Percentiles rank a stretch among this genome's conserved stretches.
phyloP scores from a whole-genome alignment of 805 yeast species.

The Schwanniomyces sp. region DNA sequence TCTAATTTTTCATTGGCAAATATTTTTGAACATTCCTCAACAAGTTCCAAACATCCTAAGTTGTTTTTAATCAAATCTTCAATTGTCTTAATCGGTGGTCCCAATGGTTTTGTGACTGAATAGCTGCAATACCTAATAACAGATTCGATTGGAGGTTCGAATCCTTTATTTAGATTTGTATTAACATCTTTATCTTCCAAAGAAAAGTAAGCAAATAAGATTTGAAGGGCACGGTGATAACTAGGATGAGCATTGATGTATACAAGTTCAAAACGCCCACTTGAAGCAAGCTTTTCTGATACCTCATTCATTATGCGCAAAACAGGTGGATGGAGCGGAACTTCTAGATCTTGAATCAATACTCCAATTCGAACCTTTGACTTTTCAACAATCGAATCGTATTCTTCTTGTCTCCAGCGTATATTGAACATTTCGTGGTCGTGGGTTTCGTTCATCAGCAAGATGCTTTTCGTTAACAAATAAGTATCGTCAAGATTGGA shows the following conservation, averaged over 20 bases:
- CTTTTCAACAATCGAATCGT: conserved; percentile 33
- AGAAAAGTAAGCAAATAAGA: conserved; percentile 28
- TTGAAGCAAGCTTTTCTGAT: conserved; percentile 18
- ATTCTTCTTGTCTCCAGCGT: conserved; percentile 45
- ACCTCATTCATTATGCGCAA: conserved; percentile 42
- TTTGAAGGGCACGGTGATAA: conserved; percentile 35
- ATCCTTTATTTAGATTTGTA: conserved; percentile 30
- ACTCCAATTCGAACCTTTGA: conserved; percentile 46
- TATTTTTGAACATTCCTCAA: conserved; percentile 33
- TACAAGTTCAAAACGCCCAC: conserved; percentile 53
- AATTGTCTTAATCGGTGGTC: conserved; percentile 27
- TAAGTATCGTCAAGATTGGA: conserved; percentile 37
- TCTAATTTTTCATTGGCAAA: conserved; percentile 44
- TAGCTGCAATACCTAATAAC: too few relatives aligned
- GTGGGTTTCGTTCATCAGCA: too few relatives aligned
- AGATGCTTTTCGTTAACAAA: too few relatives aligned
- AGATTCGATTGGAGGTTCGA: conserved; percentile 36
- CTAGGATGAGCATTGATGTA: neutral
- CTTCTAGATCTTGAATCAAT: conserved; percentile 40
- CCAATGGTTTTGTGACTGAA: conserved; percentile 39
- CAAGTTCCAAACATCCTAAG: conserved; percentile 28
- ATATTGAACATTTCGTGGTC: too few relatives aligned
- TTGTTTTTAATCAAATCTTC: conserved; percentile 41
- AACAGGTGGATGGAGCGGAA: conserved; percentile 57
- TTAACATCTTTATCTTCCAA: conserved; percentile 9